Base-by-base conservation (phyloP, 2,329 filamentous ascomycete species). In the Beauveria medogensis region DNA sequence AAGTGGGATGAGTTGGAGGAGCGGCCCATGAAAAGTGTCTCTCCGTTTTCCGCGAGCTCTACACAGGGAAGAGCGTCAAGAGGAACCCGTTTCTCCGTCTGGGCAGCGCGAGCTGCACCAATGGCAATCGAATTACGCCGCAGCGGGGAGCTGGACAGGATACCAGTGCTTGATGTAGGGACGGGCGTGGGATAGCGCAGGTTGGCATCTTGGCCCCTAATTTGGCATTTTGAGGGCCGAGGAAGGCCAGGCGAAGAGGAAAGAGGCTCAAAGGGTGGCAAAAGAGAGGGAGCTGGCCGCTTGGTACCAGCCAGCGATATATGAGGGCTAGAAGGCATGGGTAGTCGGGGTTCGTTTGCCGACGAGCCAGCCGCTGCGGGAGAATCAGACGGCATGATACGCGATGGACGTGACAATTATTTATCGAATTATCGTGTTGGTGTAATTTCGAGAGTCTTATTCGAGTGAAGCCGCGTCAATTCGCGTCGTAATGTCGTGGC, bases 1-100 rank as follows among this genome's bases (percentile, higher is more conserved):
- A 93, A 94, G 71, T 97, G 87, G n/a, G 92, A 96, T 16, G 92
- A 96, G 74, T 91, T 93, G 77, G 91, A 96, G 6, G 92, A 97
- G 66, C 94, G 85, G 65, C 94, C 94, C 88, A 99, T 94, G 64
- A 89, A 82, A 40, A 96, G 77, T 16, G 86, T 78, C 68, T 96
- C 90, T 65, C 93, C 92, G 74, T 89, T 91, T 66, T 87, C 88
- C 59, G 87, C 86, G 20, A 97, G 83, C 71, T 90, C 85, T 64
- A 97, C 80, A 24, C 87, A 86, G n/a, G 92, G 91, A 55, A 99
- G 87, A 55, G 89, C 84, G 57, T 88, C 88, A 56, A 99, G 82
- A 46, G 94, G 94, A 67, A 85, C 85, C 69, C 94, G 89, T 68
- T 96, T 92, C n/a, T 60, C 58, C 16, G 9, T 34, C n/a, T 24